Conservation (phyloP, 768 basidiomycete genomes). For the Rhodotorula toruloides region DNA sequence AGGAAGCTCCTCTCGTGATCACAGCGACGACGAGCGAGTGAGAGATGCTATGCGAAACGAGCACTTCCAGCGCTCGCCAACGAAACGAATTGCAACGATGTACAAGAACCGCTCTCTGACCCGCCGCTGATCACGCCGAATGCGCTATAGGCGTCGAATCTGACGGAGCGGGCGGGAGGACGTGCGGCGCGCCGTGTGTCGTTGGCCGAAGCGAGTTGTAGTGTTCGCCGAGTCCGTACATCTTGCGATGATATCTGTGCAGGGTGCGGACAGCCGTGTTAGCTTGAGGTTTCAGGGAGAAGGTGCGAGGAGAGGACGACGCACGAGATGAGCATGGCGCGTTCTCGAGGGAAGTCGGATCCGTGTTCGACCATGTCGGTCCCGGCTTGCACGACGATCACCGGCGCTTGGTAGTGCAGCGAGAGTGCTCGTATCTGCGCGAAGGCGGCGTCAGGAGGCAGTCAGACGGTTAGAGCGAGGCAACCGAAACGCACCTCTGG, state of each 20-base stretch:
- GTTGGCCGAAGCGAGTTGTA: slow-evolving; percentile 74
- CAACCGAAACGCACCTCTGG: slow-evolving; percentile 57
- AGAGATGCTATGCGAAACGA: too few species aligned
- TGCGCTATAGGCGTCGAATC: not conserved
- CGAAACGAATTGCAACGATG: too few species aligned
- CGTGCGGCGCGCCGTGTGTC: slow-evolving; percentile 22
- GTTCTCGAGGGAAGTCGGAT: slow-evolving; percentile 62
- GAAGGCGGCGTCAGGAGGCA: too few species aligned
- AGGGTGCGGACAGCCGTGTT: slow-evolving; percentile 49
- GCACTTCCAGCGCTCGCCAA: too few species aligned
- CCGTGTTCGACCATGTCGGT: slow-evolving; percentile 64
- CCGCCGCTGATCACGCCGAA: too few species aligned
- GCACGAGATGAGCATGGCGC: slow-evolving; percentile 45
- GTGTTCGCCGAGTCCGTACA: slow-evolving; percentile 97
- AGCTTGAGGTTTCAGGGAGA: slow-evolving; percentile 45
- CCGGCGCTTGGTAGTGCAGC: slow-evolving; percentile 71
- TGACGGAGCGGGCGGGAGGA: not conserved
- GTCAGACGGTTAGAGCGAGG: not conserved
- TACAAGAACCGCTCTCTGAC: too few species aligned
- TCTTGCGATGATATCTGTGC: slow-evolving; percentile 85
- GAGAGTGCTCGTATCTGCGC: slow-evolving; percentile 72
- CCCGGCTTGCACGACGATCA: slow-evolving; percentile 82
- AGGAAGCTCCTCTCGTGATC: too few species aligned
- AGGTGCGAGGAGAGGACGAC: slow-evolving; percentile 20
- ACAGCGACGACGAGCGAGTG: too few species aligned